phyloP scores from a whole-genome alignment of 2,329 filamentous ascomycete species.

The Pseudogymnoascus destructans region DNA sequence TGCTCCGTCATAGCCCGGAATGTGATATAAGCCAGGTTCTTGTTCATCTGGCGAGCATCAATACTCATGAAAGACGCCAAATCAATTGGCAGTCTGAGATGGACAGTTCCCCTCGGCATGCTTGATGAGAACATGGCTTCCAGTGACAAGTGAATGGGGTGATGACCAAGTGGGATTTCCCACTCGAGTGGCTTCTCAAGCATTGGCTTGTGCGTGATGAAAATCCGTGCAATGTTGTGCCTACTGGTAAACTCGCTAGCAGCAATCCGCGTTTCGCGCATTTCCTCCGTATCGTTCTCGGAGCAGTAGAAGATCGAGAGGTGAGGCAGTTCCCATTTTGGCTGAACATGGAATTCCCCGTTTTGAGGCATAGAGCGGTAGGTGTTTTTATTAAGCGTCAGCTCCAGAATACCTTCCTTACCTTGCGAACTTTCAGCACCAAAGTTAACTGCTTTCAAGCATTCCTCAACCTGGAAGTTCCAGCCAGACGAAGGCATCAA shows the following conservation, averaged over 20 bases:
- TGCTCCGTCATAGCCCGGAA: conserved; percentile 2
- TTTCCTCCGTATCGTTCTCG: conserved; percentile 30
- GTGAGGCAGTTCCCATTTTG: conserved; percentile 36
- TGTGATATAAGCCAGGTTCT: conserved; percentile 6
- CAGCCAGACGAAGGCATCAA: conserved; percentile 38
- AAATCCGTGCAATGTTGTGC: conserved; percentile 35
- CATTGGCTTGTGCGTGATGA: conserved; percentile 34
- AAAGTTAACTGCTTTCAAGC: conserved; percentile 29
- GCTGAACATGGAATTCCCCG: conserved; percentile 28
- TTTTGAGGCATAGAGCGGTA: conserved; percentile 29
- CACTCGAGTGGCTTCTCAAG: conserved; percentile 27
- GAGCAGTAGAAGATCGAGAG: conserved; percentile 37
- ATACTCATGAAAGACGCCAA: conserved; percentile 37
- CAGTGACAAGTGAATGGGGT: conserved; percentile 35
- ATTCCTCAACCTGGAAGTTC: conserved; percentile 39
- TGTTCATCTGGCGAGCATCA: conserved; percentile 40
- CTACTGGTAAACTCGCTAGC: conserved; percentile 35
- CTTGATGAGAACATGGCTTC: conserved; percentile 24
- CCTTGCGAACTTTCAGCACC: conserved; percentile 23
- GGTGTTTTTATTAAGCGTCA: conserved; percentile 27
- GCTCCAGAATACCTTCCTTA: conserved; percentile 31
- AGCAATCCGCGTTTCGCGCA: conserved; percentile 29
- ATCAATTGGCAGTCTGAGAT: conserved; percentile 35
- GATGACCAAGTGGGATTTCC: conserved; percentile 28
- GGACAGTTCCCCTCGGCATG: conserved; percentile 14